Evolutionary conservation across 306 rosid genomes (phyloP), one percentile per base, ranked within the genome.

Genomic region (Cucurbita maxima): DNA sequence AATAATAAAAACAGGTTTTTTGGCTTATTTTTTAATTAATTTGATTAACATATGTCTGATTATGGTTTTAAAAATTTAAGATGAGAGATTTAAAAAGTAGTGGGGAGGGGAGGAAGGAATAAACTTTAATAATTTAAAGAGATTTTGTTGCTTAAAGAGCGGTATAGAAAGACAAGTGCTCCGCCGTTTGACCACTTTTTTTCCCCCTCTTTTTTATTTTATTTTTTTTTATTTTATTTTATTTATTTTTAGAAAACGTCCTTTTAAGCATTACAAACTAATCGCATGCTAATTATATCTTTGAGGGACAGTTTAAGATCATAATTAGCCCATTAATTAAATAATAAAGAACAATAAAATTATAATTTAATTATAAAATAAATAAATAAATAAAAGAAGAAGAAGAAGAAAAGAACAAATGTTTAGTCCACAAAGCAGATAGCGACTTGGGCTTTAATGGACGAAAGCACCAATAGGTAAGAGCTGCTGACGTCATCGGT

Each of bases 401-500:
- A 50, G 16, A 12, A 5, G 38, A 16, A 30, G 18, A 40, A 50
- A 30, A 51, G 15, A 55, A 67, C 73, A 67, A 71, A 34, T 71
- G 40, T 71, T 71, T 71, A 71, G 73, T 67, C 73, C 73, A 72
- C 11, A 53, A 47, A 14, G 73, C 40, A 20, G 54, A 66, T 48
- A 44, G 19, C 10, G 72, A 44, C 18, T 20, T 45, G 55, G 12
- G 55, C 72, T 67, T 45, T 67, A 45, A 19, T 67, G 40, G 18
- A 13, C 41, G 56, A 45, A 67, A 67, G 73, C 19, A 67, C 38
- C 57, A 22, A 45, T 48, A 3, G n/a, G 14, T 64, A 64, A 66
- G 40, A 73, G 19, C 51, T 18, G 50, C 81, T 79, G 78, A 81
- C 80, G 80, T 77, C 43, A 41, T 9, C 7, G 53, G 20, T 22